phyloP scores from a whole-genome alignment of 1,284 basidiomycete genomes.

The Chondrostereum purpureum region DNA sequence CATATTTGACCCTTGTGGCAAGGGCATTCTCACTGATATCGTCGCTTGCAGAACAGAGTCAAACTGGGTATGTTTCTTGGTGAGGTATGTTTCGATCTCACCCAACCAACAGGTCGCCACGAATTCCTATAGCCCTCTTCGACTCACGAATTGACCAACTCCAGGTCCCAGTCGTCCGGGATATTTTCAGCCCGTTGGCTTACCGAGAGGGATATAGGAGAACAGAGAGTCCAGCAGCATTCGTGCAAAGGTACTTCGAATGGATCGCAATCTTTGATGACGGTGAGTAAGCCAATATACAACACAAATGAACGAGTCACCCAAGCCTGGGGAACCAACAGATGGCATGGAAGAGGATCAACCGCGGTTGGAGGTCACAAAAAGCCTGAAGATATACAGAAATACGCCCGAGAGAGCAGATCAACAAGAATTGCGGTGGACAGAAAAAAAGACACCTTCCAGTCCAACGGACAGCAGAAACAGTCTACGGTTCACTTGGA shows the following conservation, averaged over 20 bases:
- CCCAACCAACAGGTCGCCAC: conserved; percentile 8
- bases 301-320: too few species aligned
- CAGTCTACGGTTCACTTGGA: background rate
- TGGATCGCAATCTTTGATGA: conserved; percentile 6
- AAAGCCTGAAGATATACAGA: too few species aligned
- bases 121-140: conserved; percentile 43
- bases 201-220: background rate
- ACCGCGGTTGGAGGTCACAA: too few species aligned
- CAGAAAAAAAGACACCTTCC: background rate
- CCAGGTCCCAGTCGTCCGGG: conserved; percentile 35
- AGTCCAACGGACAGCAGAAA: background rate
- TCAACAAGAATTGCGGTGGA: too few species aligned
- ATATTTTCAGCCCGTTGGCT: background rate
- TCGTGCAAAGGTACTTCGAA: conserved; percentile 7
- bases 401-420: too few species aligned
- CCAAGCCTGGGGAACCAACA: too few species aligned
- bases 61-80: conserved; percentile 1
- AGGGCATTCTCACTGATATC: conserved; percentile 32
- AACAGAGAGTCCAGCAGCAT: background rate
- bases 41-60: conserved; percentile 22
- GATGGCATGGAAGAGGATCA: too few species aligned
- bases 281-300: too few species aligned
- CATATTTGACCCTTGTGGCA: conserved; percentile 42
- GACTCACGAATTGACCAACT: conserved; percentile 53
- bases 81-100: background rate